Base-by-base conservation (phyloP, 164 flowering plant genomes). In the Kalanchoe fedtschenkoi region DNA sequence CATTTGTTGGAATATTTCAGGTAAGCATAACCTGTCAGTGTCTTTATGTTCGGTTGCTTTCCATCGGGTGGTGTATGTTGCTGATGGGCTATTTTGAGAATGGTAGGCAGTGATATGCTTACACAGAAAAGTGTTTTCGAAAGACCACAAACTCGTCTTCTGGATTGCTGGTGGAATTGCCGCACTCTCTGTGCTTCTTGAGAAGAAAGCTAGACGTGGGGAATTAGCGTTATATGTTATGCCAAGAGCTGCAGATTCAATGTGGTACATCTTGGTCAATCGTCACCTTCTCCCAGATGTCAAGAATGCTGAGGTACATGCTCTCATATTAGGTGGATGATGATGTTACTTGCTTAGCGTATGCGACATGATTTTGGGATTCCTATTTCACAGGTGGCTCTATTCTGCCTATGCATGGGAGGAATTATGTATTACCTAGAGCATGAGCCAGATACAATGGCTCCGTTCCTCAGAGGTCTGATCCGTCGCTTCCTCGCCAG, bases 1-100 rank as follows among this genome's bases (percentile, higher is more conserved):
- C 90, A 58, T 92, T 92, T 77, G 96, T 88, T 71, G 96, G 93
- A 60, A 79, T 88, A 65, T 93, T 93, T 77, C 98, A 93, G 98
- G 98, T 89, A 70, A 33, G 38, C 41, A 9, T 62, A 15, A 54
- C 51, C 61, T 21, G 55, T 57, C 51, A n/a, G 5, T 39, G 66
- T 46, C 34, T 34, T 19, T 26, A 47, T 34, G 54, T 26, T 24
- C 1, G 28, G 6, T 19, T 29, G 15, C 21, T 38, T 30, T 16
- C 13, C 15, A 24, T 14, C n/a, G n/a, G n/a, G 24, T 26, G 21
- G 13, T 17, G 61, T 32, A 22, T 13, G 10, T 14, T 61, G 33
- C 59, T n/a, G 34, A 32, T 56, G 24, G 16, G 39, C 16, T 37
- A 51, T 38, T 56, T 71, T 59, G 57, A 29, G 62, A 55, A 46